Evolutionary conservation across 192 early-diverging fungal species (phyloP).

Genomic region (Backusella luteola): DNA sequence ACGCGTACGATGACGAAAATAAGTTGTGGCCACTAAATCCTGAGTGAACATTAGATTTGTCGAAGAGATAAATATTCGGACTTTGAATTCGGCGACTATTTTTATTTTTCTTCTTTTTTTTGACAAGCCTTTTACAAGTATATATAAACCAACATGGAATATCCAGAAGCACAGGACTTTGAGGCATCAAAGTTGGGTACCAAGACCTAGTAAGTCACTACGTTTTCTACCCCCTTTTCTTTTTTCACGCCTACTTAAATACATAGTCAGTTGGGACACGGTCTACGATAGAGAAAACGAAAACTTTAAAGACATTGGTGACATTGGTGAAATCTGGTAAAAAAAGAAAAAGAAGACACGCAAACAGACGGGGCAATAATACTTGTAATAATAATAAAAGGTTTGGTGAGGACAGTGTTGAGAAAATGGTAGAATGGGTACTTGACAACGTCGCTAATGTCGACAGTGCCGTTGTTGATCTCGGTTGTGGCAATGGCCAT

Average conservation of each 20-base stretch:
- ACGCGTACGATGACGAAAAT: too few species aligned
- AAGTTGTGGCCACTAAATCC: too few species aligned
- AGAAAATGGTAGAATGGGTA: conserved; percentile 91
- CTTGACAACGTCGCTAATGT: conserved; percentile 32
- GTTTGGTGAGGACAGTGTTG: conserved; percentile 83
- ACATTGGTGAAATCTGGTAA: conserved; percentile 91
- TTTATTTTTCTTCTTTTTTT: neutral
- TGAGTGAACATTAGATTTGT: too few species aligned
- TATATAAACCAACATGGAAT: neutral
- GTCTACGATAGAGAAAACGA: conserved; percentile 76
- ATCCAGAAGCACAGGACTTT: conserved; percentile 34
- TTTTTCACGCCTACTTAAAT: neutral
- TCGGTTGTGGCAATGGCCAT: conserved; percentile 94
- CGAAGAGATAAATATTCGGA: too few species aligned
- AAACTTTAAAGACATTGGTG: conserved; percentile 81
- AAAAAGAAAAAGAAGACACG: neutral
- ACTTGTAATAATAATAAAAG: conserved; percentile 21
- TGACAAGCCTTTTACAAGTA: neutral
- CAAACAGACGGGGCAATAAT: neutral
- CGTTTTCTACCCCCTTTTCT: neutral
- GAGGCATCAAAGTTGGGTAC: conserved; percentile 60
- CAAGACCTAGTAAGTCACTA: conserved; percentile 51
- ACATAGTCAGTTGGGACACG: conserved; percentile 69
- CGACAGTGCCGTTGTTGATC: conserved; percentile 62
- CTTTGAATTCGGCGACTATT: too few species aligned